These are phyloP conservation scores for Teunomyces barrocoloradensis DNA, from an alignment of 805 yeast species.

Conservation along the genomic window DNA sequence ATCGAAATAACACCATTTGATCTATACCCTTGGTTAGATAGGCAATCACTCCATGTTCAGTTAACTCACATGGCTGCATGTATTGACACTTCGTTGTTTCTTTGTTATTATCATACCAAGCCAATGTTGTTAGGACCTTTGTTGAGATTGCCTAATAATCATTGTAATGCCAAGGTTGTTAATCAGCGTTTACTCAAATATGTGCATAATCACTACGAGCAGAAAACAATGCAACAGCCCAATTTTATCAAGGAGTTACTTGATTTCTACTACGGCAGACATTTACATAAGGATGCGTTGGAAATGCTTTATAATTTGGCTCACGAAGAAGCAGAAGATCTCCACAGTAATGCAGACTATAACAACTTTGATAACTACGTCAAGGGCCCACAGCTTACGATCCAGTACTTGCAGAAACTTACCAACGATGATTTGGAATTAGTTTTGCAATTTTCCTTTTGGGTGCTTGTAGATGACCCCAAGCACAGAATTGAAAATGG, in stretches of 20 bases:
- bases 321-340: constrained; percentile 8
- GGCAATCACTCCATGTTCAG: constrained; percentile 17
- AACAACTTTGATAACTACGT: constrained; percentile 26
- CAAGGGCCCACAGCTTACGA: constrained; percentile 41
- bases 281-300: constrained; percentile 65
- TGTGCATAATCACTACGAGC: constrained; percentile 19
- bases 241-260: constrained; percentile 64
- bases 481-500: constrained; percentile 25
- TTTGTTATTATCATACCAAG: constrained; percentile 65
- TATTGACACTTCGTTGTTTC: constrained; percentile 77
- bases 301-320: constrained; percentile 45
- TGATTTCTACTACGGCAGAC: constrained; percentile 70
- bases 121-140: constrained; percentile 81
- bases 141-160: constrained; percentile 66
- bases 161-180: constrained; percentile 66
- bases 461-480: constrained; percentile 43
- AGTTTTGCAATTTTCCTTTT: constrained; percentile 54
- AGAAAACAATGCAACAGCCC: constrained; percentile 16
- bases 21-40: constrained; percentile 33
- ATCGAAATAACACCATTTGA: constrained; percentile 41
- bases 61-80: constrained; percentile 37
- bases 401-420: constrained; percentile 59
- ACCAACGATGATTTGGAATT: constrained; percentile 47
- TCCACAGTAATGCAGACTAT: constrained; percentile 15
- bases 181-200: constrained; percentile 47